A percentile compares a stretch with the other conserved stretches of the same genome.
phyloP scores from a whole-genome alignment of 1,284 basidiomycete species.

The Boletus subluridellus region DNA sequence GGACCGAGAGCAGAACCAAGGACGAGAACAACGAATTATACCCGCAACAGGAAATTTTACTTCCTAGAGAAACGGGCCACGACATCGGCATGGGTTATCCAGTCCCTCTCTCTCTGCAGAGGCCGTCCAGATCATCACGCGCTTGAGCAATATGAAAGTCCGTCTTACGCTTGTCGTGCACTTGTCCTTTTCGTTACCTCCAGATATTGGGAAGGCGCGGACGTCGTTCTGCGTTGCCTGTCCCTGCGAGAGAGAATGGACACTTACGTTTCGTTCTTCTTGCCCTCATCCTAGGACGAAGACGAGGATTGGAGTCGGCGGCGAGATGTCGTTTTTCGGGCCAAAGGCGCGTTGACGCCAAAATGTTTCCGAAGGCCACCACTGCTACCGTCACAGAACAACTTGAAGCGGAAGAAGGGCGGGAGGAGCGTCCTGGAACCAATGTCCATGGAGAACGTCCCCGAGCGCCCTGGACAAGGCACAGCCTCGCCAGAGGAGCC shows the following conservation, averaged over 20 bases:
- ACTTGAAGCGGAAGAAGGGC: conserved; percentile 46
- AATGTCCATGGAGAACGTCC: neutral
- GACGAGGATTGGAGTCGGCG: conserved; percentile 90
- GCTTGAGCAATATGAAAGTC: conserved; percentile 83
- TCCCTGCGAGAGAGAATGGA: neutral
- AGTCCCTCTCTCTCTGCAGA: conserved; percentile 74
- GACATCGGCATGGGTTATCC: conserved; percentile 90
- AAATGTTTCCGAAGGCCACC: conserved; percentile 42
- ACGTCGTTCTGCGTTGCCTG: neutral
- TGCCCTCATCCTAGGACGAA: conserved; percentile 60
- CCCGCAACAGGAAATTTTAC: conserved; percentile 40
- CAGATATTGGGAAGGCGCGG: neutral
- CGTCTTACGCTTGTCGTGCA: conserved; percentile 8
- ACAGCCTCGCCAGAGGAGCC: neutral
- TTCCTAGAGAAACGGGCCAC: conserved; percentile 78
- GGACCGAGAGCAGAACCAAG: neutral
- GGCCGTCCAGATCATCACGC: conserved; percentile 80
- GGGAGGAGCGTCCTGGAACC: conserved; percentile 35
- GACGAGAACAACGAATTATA: conserved; percentile 17
- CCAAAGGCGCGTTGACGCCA: conserved; percentile 60
- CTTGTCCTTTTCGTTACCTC: neutral
- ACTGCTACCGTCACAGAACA: conserved; percentile 56
- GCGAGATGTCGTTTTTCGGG: conserved; percentile 78
- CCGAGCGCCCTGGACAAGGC: neutral
- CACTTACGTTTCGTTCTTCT: conserved; percentile 9